A percentile compares a stretch with the other conserved stretches of the same genome.
phyloP scores from a whole-genome alignment of 129 eudicot species.

The Gnaphalium uliginosum region DNA sequence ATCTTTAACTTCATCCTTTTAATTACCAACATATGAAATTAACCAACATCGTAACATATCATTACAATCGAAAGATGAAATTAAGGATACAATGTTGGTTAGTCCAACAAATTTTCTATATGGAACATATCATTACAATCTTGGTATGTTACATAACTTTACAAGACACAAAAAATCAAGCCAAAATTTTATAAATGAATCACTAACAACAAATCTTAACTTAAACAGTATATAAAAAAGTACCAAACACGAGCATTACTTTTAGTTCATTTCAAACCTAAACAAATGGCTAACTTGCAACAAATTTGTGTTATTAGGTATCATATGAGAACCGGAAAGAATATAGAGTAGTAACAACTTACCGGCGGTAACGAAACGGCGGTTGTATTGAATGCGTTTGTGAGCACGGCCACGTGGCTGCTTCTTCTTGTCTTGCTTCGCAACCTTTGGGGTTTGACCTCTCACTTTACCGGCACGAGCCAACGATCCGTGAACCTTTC shows the following conservation, averaged over 20 bases:
- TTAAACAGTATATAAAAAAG: too few relatives aligned
- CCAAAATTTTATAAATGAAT: too few relatives aligned
- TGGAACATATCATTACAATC: too few relatives aligned
- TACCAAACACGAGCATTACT: background rate
- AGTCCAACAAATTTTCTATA: too few relatives aligned
- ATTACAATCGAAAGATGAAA: too few relatives aligned
- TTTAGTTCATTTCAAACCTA: background rate
- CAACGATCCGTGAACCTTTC: slow-evolving; percentile 61
- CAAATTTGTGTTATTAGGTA: too few relatives aligned
- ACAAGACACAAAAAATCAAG: too few relatives aligned
- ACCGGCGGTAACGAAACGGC: slow-evolving; percentile 71
- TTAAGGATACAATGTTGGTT: too few relatives aligned
- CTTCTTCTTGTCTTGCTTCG: slow-evolving; percentile 70
- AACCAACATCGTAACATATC: too few relatives aligned
- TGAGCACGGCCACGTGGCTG: slow-evolving; percentile 67
- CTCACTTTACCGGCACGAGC: slow-evolving; percentile 68
- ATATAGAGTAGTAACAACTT: background rate
- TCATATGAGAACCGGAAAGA: background rate
- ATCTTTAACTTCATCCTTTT: too few relatives aligned
- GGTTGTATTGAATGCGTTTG: slow-evolving; percentile 63
- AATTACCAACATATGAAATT: too few relatives aligned
- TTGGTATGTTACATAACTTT: too few relatives aligned
- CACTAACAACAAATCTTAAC: background rate
- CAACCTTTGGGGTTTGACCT: slow-evolving; percentile 65
- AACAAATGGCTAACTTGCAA: background rate